Evolutionary conservation across 2,329 filamentous ascomycete genomes (phyloP), one percentile per base, ranked within the genome.

Genomic region (Fusarium miscanthi): DNA sequence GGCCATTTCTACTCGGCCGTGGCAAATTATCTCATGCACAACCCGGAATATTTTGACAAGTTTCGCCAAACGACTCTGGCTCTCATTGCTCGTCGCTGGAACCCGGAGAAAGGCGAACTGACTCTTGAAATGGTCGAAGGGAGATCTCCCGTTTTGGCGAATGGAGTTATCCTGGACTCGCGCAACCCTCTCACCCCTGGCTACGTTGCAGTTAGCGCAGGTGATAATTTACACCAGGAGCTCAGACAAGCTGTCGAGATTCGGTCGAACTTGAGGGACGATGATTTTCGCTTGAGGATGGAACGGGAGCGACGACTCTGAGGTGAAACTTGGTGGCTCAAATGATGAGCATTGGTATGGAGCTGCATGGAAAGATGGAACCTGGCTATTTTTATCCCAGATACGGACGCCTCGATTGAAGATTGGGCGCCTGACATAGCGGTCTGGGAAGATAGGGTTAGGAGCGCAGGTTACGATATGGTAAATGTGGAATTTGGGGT

Each of bases 401-500:
- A 23, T 2, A 10, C 14, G 16, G 46, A 14, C 0, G 3, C 16
- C 2, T 2, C 0, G 10, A 14, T 12, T 0, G 16, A 1, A 3
- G 0, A 23, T 2, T 10, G 16, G 2, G n/a, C n/a, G 6, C 6
- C 6, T 8, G 5, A n/a, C 17, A 13, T 10, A 2, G n/a, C 16
- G 2, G 11, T 23, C n/a, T 23, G 8, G 8, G 11, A 13, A 4
- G 21, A 23, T 5, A 13, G n/a, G n/a, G n/a, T 6, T 14, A 8
- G 16, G 46, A 1, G 11, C 3, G 5, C 4, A 0, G 0, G 21
- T 6, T 19, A 11, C 21, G 2, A 33, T 13, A 13, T 33, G 11
- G n/a, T 10, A 2, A 23, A 33, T 19, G 2, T 19, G 30, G n/a
- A 30, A 14, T 33, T 33, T 7, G n/a, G 21, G 5, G 10, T 33